Conservation (phyloP, 371 early-diverging fungal species). For the Syncephalastrum monosporum region DNA sequence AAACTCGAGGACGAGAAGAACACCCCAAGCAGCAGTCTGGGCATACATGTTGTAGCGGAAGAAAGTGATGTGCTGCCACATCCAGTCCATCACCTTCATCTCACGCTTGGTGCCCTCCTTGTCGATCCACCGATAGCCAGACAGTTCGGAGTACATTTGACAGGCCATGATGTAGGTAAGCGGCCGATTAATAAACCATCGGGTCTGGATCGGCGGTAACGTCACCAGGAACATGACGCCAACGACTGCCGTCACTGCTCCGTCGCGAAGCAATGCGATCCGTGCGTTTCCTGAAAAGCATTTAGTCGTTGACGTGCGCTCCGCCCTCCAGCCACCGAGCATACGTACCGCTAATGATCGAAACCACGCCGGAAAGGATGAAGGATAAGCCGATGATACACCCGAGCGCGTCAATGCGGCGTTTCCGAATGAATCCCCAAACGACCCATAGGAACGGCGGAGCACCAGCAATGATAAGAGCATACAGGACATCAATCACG, state of each 20-base stretch:
- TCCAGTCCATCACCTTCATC: constrained; percentile 24
- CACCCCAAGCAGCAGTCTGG: constrained; percentile 30
- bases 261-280: constrained; percentile 44
- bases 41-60: constrained; percentile 26
- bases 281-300: constrained; percentile 36
- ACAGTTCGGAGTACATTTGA: constrained; percentile 29
- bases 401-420: constrained; percentile 40
- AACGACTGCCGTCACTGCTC: constrained; percentile 36
- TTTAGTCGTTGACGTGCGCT: neutral
- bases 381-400: constrained; percentile 39
- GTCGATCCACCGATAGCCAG: constrained; percentile 23
- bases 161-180: constrained; percentile 34
- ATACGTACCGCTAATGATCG: constrained; percentile 31
- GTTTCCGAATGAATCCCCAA: constrained; percentile 16
- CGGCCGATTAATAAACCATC: constrained; percentile 32
- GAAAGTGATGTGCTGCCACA: constrained; percentile 22
- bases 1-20: constrained; percentile 35
- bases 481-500: constrained; percentile 26
- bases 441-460: constrained; percentile 43
- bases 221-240: constrained; percentile 44
- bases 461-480: constrained; percentile 44
- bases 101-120: constrained; percentile 19
- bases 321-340: no score
- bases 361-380: constrained; percentile 39
- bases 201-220: constrained; percentile 37